Percentiles rank a stretch among this genome's conserved stretches.
phyloP scores from a whole-genome alignment of 768 basidiomycete genomes.

The Lepiota brunneoincarnata region DNA sequence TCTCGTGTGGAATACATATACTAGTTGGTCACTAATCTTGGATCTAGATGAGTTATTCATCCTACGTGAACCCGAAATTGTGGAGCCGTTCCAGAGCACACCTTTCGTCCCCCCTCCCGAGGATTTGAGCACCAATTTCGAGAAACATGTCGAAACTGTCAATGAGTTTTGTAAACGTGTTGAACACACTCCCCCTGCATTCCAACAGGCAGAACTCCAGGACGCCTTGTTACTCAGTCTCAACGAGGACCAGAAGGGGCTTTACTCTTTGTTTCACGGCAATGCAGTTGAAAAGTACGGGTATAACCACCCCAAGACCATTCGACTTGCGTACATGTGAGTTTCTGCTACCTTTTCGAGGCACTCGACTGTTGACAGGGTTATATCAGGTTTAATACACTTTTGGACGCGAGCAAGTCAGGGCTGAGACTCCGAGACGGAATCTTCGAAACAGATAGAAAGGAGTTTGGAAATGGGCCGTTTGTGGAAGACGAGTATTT shows the following conservation, averaged over 20 bases:
- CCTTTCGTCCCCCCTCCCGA: constrained; percentile 39
- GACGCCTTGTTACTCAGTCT: constrained; percentile 48
- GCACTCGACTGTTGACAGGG: neutral
- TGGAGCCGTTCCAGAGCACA: constrained; percentile 47
- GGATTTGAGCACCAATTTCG: constrained; percentile 42
- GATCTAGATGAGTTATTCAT: constrained; percentile 50
- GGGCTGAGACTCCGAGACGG: constrained; percentile 48
- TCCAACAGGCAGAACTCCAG: constrained; percentile 41
- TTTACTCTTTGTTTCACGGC: constrained; percentile 65
- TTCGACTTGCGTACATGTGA: constrained; percentile 66
- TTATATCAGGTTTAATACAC: constrained; percentile 54
- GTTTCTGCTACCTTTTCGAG: constrained; percentile 18
- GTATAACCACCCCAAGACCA: constrained; percentile 40
- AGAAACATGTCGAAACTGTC: constrained; percentile 48
- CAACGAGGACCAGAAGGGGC: constrained; percentile 47
- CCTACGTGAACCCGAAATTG: constrained; percentile 42
- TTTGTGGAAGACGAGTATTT: neutral
- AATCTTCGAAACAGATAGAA: constrained; percentile 39
- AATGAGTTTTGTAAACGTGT: constrained; percentile 37
- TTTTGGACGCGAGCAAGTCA: constrained; percentile 72
- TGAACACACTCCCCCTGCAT: constrained; percentile 14
- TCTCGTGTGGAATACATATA: neutral
- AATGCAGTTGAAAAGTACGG: constrained; percentile 49
- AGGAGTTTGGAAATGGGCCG: constrained; percentile 28
- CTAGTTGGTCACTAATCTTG: neutral